Evolutionary conservation across 1,284 basidiomycete genomes (phyloP).

Genomic region (Cerioporus squamosus): DNA sequence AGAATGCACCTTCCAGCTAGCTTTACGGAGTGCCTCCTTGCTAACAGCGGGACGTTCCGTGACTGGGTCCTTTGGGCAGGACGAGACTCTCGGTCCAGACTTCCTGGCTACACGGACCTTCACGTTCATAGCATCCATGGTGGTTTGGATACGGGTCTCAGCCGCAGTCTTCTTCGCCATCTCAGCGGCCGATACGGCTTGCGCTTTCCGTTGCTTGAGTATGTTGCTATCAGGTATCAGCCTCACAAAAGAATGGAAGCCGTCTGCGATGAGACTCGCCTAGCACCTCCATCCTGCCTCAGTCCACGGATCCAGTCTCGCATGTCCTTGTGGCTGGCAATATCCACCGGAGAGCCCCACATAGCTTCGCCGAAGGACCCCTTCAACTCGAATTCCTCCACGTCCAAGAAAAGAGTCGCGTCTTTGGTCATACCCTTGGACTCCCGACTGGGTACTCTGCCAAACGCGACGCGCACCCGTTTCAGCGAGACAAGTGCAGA

Average conservation of each 20-base stretch:
- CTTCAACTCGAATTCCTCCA: slow-evolving; percentile 41
- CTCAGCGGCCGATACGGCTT: slow-evolving; percentile 17
- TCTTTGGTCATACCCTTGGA: slow-evolving; percentile 37
- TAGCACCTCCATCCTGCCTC: slow-evolving; percentile 54
- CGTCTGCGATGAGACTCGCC: slow-evolving; percentile 43
- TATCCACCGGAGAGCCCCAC: slow-evolving; percentile 50
- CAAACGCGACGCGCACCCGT: slow-evolving; percentile 50
- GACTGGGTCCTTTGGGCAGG: neutral
- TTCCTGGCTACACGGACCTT: slow-evolving; percentile 21
- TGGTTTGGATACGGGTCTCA: slow-evolving; percentile 6
- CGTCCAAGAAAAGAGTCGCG: slow-evolving; percentile 51
- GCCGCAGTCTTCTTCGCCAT: neutral
- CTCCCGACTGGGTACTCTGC: slow-evolving; percentile 47
- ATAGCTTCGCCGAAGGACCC: slow-evolving; percentile 46
- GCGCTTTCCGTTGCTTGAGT: slow-evolving; percentile 44
- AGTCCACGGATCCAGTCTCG: slow-evolving; percentile 54
- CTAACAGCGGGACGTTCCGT: neutral
- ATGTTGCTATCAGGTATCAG: slow-evolving; percentile 43
- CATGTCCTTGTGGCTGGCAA: slow-evolving; percentile 45
- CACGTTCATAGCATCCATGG: slow-evolving; percentile 11
- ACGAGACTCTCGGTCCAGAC: slow-evolving; percentile 2
- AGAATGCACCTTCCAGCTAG: slow-evolving; percentile 14
- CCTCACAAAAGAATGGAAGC: neutral
- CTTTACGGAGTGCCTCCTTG: slow-evolving; percentile 14
- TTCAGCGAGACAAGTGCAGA: slow-evolving; percentile 44